A percentile compares a stretch with the other conserved stretches of the same genome.
phyloP scores from a whole-genome alignment of 768 basidiomycete species.

The Rickenella mellea region DNA sequence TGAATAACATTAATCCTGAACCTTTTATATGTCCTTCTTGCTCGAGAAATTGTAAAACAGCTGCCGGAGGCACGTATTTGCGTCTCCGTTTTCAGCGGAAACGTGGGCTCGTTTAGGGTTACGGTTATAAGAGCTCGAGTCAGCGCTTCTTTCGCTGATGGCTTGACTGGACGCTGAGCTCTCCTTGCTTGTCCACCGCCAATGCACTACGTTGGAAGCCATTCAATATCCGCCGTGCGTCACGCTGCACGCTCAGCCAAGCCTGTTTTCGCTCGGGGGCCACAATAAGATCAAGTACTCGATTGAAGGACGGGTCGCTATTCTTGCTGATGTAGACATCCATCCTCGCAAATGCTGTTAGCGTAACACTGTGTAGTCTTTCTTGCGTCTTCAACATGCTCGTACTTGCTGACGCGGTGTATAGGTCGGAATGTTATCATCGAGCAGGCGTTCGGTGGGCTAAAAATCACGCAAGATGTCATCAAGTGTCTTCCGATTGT shows the following conservation, averaged over 20 bases:
- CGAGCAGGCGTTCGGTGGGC: slow-evolving; percentile 82
- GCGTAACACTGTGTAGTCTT: slow-evolving; percentile 56
- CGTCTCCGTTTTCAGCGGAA: no score
- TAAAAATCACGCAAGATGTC: slow-evolving; percentile 92
- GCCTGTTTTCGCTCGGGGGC: slow-evolving; percentile 45
- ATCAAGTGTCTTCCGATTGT: slow-evolving; percentile 21
- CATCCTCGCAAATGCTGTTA: slow-evolving; percentile 94
- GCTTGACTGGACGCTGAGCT: no score
- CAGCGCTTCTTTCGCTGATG: no score
- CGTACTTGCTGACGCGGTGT: slow-evolving; percentile 11
- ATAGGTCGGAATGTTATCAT: slow-evolving; percentile 96
- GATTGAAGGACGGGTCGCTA: slow-evolving; percentile 88
- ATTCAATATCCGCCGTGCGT: background rate
- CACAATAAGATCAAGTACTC: slow-evolving; percentile 98
- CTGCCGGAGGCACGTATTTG: no score
- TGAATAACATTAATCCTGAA: no score
- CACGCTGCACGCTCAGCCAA: background rate
- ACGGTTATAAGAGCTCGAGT: no score
- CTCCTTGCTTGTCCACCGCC: no score
- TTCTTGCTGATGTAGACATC: slow-evolving; percentile 94
- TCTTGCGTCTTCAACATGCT: no score
- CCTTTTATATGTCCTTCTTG: no score
- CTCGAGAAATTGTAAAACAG: no score
- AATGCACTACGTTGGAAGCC: background rate
- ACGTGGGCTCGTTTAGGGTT: no score